Percentiles rank a stretch among this genome's conserved stretches.
phyloP scores from a whole-genome alignment of 1,139 yeast genomes.

The Hemisphaericaspora subhashii region DNA sequence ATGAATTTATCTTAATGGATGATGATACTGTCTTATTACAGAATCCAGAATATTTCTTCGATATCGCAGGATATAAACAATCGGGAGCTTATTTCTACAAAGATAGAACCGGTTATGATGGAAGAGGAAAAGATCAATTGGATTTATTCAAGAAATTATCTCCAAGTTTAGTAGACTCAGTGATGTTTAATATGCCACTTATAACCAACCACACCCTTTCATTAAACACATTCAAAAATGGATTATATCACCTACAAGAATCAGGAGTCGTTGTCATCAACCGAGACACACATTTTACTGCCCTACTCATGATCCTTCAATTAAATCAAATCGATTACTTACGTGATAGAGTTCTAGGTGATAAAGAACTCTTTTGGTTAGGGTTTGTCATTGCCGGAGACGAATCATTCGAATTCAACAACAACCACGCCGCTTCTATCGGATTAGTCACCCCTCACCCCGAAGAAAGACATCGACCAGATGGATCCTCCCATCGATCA shows the following conservation, averaged over 20 bases:
- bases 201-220: constrained; percentile 31
- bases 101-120: constrained; percentile 43
- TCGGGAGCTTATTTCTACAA: constrained; percentile 50
- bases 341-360: constrained; percentile 51
- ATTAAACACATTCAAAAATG: constrained; percentile 30
- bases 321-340: constrained; percentile 42
- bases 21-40: constrained; percentile 50
- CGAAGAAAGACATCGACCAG: constrained; percentile 25
- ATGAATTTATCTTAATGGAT: constrained; percentile 50
- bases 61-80: constrained; percentile 30
- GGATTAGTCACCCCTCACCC: constrained; percentile 43
- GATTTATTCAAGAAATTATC: constrained; percentile 35
- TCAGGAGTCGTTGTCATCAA: constrained; percentile 51
- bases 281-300: constrained; percentile 40
- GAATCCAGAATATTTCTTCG: constrained; percentile 37
- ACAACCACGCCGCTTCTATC: constrained; percentile 50
- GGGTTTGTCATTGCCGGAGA: constrained; percentile 56
- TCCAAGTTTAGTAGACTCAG: constrained; percentile 40
- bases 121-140: constrained; percentile 29
- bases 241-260: constrained; percentile 48
- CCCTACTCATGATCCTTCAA: constrained; percentile 43
- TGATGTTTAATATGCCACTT: constrained; percentile 32
- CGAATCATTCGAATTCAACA: constrained; percentile 50
- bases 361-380: constrained; percentile 66
- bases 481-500: constrained; percentile 22